A percentile compares a stretch with the other conserved stretches of the same genome.
Conservation (phyloP, 1,139 yeast genomes). For the Hyphopichia burtonii region DNA sequence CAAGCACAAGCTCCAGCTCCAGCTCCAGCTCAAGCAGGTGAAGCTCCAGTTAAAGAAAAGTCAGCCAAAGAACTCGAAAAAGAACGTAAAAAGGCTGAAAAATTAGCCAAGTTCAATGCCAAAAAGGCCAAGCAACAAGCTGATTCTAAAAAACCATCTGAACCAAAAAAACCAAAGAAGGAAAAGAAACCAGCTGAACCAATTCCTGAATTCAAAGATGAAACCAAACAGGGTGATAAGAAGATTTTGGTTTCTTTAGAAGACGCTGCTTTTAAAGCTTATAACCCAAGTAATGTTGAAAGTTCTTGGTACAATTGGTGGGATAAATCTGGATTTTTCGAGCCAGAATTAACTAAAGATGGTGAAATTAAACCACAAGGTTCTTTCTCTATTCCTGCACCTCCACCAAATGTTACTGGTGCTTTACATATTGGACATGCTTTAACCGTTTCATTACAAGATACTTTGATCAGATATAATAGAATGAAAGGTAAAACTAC, state of each 20-base stretch:
- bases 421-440: slow-evolving; percentile 99
- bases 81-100: slow-evolving; percentile 95
- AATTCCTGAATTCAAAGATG: slow-evolving; percentile 78
- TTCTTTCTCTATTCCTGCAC: slow-evolving; percentile 87
- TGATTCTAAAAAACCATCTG: slow-evolving; percentile 33
- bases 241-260: slow-evolving; percentile 81
- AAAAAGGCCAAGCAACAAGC: slow-evolving; percentile 80
- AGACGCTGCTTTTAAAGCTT: slow-evolving; percentile 91
- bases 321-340: slow-evolving; percentile 83
- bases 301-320: slow-evolving; percentile 99
- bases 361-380: slow-evolving; percentile 84
- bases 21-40: slow-evolving; percentile 9
- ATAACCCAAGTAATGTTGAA: slow-evolving; percentile 89
- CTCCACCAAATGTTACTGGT: slow-evolving; percentile 99
- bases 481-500: slow-evolving; percentile 98
- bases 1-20: slow-evolving; percentile 10
- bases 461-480: slow-evolving; percentile 85
- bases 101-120: slow-evolving; percentile 90
- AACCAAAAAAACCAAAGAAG: slow-evolving; percentile 66
- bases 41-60: slow-evolving; percentile 37
- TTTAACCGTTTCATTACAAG: slow-evolving; percentile 92
- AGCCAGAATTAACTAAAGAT: slow-evolving; percentile 76
- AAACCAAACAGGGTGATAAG: slow-evolving; percentile 86
- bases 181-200: slow-evolving; percentile 70
- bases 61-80: slow-evolving; percentile 82